These are phyloP conservation scores for Xylariales sp. DNA, from an alignment of 2,329 filamentous ascomycete genomes.

Conservation along the genomic window DNA sequence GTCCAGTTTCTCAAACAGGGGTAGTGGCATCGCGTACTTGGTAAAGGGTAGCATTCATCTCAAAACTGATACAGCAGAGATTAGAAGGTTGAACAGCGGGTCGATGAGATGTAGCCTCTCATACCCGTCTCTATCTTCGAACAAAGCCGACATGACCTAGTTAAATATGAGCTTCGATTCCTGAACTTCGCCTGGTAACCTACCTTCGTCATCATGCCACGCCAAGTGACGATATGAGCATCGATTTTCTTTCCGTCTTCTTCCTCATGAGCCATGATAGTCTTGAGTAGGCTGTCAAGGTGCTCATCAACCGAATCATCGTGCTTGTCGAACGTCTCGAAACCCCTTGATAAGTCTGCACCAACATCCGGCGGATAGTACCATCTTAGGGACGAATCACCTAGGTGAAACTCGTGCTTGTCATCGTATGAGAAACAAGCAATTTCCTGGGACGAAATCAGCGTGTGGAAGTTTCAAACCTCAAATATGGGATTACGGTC, in stretches of 20 bases:
- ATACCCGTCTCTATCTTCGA: conserved; percentile 74
- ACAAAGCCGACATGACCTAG: conserved; percentile 81
- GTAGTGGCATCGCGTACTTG: conserved; percentile 56
- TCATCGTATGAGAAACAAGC: conserved; percentile 91
- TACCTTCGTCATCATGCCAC: conserved; percentile 98
- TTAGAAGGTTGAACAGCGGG: neutral
- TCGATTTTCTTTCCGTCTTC: conserved; percentile 62
- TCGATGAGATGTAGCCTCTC: conserved; percentile 17
- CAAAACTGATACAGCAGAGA: conserved; percentile 54
- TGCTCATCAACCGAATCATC: conserved; percentile 84
- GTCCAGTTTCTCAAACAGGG: conserved; percentile 8
- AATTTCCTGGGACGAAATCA: conserved; percentile 74
- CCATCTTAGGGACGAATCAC: conserved; percentile 76
- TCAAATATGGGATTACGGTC: no score
- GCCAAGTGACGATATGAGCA: conserved; percentile 83
- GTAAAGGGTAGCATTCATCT: conserved; percentile 92
- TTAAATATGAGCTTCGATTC: conserved; percentile 7
- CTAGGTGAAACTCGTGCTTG: conserved; percentile 69
- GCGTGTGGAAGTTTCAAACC: no score
- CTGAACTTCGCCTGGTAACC: conserved; percentile 10
- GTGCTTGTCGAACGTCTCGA: conserved; percentile 75
- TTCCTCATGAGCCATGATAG: conserved; percentile 70
- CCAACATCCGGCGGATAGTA: conserved; percentile 76
- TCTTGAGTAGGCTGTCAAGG: conserved; percentile 74
- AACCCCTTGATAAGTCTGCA: conserved; percentile 73